phyloP scores from a whole-genome alignment of 2,329 filamentous ascomycete species.

The Chrysoporthe cubensis region DNA sequence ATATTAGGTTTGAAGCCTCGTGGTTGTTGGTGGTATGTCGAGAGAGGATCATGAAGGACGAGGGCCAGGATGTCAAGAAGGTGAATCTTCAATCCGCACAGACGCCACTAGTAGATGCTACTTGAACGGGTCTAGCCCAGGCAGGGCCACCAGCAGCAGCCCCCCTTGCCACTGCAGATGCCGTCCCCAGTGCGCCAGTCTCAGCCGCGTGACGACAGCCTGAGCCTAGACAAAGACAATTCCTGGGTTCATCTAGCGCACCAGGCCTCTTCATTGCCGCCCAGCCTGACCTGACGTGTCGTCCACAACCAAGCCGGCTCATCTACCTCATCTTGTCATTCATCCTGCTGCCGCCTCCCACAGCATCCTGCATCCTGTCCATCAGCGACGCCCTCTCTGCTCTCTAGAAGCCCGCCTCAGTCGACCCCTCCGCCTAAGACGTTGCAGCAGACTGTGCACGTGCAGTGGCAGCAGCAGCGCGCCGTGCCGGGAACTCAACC shows the following conservation, averaged over 20 bases:
- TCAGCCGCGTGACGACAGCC: background rate
- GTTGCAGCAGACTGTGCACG: background rate
- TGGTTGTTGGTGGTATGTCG: background rate
- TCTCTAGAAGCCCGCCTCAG: background rate
- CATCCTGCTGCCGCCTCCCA: too few relatives aligned
- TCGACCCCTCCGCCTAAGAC: background rate
- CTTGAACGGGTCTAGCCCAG: background rate
- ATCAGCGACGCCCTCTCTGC: background rate
- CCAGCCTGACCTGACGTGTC: too few relatives aligned
- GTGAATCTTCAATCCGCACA: slow-evolving; percentile 3
- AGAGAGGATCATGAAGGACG: background rate
- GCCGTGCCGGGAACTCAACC: too few relatives aligned
- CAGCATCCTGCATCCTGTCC: background rate
- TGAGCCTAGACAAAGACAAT: too few relatives aligned
- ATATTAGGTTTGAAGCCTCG: background rate
- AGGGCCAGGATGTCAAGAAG: background rate
- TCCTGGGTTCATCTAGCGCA: too few relatives aligned
- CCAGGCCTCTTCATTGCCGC: too few relatives aligned
- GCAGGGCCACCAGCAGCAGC: slow-evolving; percentile 34
- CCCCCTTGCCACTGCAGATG: slow-evolving; percentile 37
- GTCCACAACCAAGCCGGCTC: too few relatives aligned
- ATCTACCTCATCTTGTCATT: too few relatives aligned
- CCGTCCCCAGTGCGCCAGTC: slow-evolving; percentile 34
- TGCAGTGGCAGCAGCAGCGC: slow-evolving; percentile 1
- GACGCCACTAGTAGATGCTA: background rate